Percentiles rank a stretch among this genome's conserved stretches.
phyloP scores from a whole-genome alignment of 2,329 filamentous ascomycete species.

The Coniochaeta pulveracea region DNA sequence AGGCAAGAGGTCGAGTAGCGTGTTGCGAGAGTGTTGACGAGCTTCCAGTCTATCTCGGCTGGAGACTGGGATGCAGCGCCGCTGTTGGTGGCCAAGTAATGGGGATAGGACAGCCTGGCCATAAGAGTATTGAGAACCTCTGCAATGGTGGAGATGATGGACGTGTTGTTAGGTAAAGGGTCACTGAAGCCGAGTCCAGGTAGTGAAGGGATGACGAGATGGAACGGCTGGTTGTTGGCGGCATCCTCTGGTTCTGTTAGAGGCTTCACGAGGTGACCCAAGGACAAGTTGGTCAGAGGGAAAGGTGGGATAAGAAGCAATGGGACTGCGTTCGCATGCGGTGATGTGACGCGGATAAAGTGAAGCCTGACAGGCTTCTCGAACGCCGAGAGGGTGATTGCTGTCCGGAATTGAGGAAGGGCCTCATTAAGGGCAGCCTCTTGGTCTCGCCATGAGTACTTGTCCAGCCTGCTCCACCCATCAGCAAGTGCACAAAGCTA shows the following conservation, averaged over 20 bases:
- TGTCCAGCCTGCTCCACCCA: constrained; percentile 42
- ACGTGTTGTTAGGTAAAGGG: constrained; percentile 35
- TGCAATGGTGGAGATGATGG: constrained; percentile 40
- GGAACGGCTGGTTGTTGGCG: constrained; percentile 39
- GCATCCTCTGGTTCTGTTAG: constrained; percentile 41
- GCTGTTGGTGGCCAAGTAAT: constrained; percentile 46
- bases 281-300: constrained; percentile 51
- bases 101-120: constrained; percentile 44
- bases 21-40: constrained; percentile 35
- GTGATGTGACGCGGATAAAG: constrained; percentile 50
- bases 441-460: constrained; percentile 52
- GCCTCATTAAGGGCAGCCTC: constrained; percentile 45
- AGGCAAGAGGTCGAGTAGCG: constrained; percentile 37
- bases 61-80: constrained; percentile 33
- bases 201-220: constrained; percentile 54
- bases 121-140: constrained; percentile 47
- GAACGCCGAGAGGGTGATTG: constrained; percentile 29
- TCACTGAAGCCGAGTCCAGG: constrained; percentile 60
- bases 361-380: constrained; percentile 42
- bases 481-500: not conserved
- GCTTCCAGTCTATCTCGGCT: constrained; percentile 38
- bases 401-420: constrained; percentile 54
- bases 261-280: constrained; percentile 40
- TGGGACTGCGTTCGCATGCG: constrained; percentile 42
- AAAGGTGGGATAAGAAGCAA: constrained; percentile 55